Percentiles rank a stretch among this genome's conserved stretches.
Evolutionary conservation across 2,329 filamentous ascomycete species (phyloP).

Genomic region (Penicillium thymicola): DNA sequence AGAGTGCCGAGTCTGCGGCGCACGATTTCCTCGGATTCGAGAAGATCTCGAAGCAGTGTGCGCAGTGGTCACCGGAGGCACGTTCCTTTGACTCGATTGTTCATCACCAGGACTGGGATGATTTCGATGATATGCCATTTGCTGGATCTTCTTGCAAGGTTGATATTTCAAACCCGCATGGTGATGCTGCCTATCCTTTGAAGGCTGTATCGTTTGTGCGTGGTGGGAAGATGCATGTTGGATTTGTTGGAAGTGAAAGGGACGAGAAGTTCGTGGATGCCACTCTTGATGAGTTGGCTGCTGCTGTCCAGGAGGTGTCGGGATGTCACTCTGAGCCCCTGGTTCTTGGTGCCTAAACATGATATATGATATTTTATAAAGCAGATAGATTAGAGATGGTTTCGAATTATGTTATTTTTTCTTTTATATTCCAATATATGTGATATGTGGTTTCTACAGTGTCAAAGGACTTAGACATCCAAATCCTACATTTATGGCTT

Average conservation of each 20-base stretch:
- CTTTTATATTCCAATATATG: neutral
- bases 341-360: constrained; percentile 6
- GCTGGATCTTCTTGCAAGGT: constrained; percentile 41
- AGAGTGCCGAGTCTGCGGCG: constrained; percentile 51
- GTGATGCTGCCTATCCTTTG: constrained; percentile 42
- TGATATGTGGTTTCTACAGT: neutral
- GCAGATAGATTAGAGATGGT: neutral
- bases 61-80: constrained; percentile 41
- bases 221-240: constrained; percentile 58
- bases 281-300: constrained; percentile 51
- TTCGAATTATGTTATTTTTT: neutral
- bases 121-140: constrained; percentile 53
- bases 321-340: constrained; percentile 1
- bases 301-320: constrained; percentile 40
- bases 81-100: constrained; percentile 56
- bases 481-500: neutral
- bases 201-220: constrained; percentile 45
- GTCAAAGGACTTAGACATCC: neutral
- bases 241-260: constrained; percentile 54
- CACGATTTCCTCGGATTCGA: constrained; percentile 53
- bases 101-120: constrained; percentile 57
- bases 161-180: constrained; percentile 59
- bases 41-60: constrained; percentile 50
- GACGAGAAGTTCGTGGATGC: constrained; percentile 50
- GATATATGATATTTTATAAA: constrained; percentile 1